A percentile compares a stretch with the other conserved stretches of the same genome.
These are phyloP conservation scores for Lophiotrema nucula DNA, from an alignment of 495 filamentous ascomycete genomes.

Conservation along the genomic window DNA sequence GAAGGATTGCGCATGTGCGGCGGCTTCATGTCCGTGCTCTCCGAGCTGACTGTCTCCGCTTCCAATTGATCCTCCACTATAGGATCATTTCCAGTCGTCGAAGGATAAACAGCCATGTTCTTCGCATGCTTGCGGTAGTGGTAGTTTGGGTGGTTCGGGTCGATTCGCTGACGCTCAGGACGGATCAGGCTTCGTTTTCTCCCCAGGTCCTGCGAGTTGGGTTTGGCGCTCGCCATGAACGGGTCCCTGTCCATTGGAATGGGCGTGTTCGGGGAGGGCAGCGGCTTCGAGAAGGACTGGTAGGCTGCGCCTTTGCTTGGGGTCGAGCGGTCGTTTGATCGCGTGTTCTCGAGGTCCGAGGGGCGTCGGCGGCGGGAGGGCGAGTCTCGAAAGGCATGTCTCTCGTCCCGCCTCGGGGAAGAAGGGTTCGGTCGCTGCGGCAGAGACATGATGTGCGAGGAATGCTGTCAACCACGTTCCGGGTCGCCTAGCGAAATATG, in stretches of 20 bases:
- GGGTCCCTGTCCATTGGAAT: slow-evolving; percentile 35
- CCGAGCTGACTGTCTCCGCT: slow-evolving; percentile 54
- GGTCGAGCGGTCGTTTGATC: slow-evolving; percentile 29
- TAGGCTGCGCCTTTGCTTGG: slow-evolving; percentile 33
- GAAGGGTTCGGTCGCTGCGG: slow-evolving; percentile 31
- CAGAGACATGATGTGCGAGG: slow-evolving; percentile 33
- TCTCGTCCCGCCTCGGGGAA: slow-evolving; percentile 31
- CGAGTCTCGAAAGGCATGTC: slow-evolving; percentile 62
- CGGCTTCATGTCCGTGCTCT: slow-evolving; percentile 54
- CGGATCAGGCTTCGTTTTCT: slow-evolving; percentile 82
- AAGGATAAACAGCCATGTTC: slow-evolving; percentile 83
- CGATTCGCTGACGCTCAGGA: slow-evolving; percentile 80
- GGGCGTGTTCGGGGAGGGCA: slow-evolving; percentile 36
- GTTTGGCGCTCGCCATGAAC: slow-evolving; percentile 23
- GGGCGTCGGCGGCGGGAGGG: slow-evolving; percentile 62
- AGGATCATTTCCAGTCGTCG: slow-evolving; percentile 88
- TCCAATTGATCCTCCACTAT: slow-evolving; percentile 69
- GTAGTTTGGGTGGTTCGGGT: slow-evolving; percentile 86
- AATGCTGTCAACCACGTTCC: slow-evolving; percentile 27
- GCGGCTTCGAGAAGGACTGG: slow-evolving; percentile 12
- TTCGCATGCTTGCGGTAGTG: slow-evolving; percentile 89
- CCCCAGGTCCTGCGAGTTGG: slow-evolving; percentile 47
- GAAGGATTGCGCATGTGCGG: slow-evolving; percentile 31
- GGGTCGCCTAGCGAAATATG: no score
- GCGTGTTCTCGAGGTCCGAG: slow-evolving; percentile 58